A percentile compares a stretch with the other conserved stretches of the same genome.
These are phyloP conservation scores for Phytophthora pini DNA, from an alignment of 352 stramenopile genomes.

Conservation along the genomic window DNA sequence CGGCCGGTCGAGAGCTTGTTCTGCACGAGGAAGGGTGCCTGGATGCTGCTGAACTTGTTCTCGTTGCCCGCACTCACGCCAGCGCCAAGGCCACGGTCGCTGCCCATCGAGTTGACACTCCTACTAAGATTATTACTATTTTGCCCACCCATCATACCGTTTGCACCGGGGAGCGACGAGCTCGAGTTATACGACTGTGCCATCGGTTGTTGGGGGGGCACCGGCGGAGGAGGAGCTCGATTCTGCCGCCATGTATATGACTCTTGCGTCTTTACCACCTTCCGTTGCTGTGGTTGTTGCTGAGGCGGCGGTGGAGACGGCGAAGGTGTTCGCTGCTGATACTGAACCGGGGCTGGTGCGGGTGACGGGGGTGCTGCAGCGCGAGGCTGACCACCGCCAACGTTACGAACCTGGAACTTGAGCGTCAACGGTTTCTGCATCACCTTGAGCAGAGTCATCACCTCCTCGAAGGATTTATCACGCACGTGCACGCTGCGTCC, in stretches of 20 bases:
- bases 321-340: conserved; percentile 32
- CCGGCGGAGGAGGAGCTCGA: conserved; percentile 35
- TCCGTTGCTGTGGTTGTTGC: conserved; percentile 35
- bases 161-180: conserved; percentile 36
- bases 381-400: conserved; percentile 26
- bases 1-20: conserved; percentile 88
- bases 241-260: conserved; percentile 77
- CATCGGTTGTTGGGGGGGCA: conserved; percentile 35
- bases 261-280: conserved; percentile 52
- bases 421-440: conserved; percentile 89
- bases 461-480: conserved; percentile 88
- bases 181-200: conserved; percentile 49
- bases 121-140: conserved; percentile 74
- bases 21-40: conserved; percentile 85
- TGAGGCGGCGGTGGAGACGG: conserved; percentile 19
- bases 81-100: conserved; percentile 41
- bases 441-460: conserved; percentile 88
- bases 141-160: conserved; percentile 32
- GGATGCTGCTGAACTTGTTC: conserved; percentile 88
- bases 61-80: conserved; percentile 58
- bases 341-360: conserved; percentile 28
- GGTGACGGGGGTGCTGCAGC: conserved; percentile 23
- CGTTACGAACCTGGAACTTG: conserved; percentile 78
- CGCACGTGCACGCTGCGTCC: conserved; percentile 81
- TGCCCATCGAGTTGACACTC: conserved; percentile 50